Base-by-base conservation (phyloP, 148 eudicot species). In the Simmondsia chinensis region DNA sequence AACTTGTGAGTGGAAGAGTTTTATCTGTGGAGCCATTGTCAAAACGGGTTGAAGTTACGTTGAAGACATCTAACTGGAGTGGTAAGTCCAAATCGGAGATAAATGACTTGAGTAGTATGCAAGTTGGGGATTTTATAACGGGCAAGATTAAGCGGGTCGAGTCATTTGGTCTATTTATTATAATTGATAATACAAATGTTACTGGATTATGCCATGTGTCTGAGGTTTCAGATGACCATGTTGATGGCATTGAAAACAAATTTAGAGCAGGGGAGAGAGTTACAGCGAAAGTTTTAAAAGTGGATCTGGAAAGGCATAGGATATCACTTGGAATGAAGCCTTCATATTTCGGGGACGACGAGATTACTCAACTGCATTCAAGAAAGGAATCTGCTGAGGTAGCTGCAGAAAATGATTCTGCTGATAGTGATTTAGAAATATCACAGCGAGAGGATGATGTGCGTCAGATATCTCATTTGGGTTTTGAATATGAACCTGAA, bases 171-270 rank as follows among this genome's bases (percentile, higher is more conserved):
- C 74, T 89, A 31, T 89, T 89, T 68, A 65, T 89, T 63, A 53
- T 68, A 13, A 76, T 89, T 43, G 94, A 79, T 54, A 54, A 79
- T 43, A 53, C 88, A 15, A 81, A 63, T 55, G 30, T 72, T 69
- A 77, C 63, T 60, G 97, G 97, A 40, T 53, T 89, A 40, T 89
- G 97, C 60, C 97, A 89, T 46, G 53, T 89, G 18, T 89, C 97
- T 15, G 87, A 89, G 82, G 66, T 89, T 68, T 70, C 97, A 41
- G 87, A 84, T 65, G 85, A 81, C 47, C 80, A 56, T 49, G 46
- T 59, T 53, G 87, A 71, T 17, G 39, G 59, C 44, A 53, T 76
- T 46, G 87, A 78, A 56, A 36, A 68, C 30, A 72, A 65, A 61
- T 84, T 75, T 54, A 71, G 48, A 64, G 66, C 74, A 15, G 93